Evolutionary conservation across 2,329 filamentous ascomycete species (phyloP).

Genomic region (Clarireedia homoeocarpa): DNA sequence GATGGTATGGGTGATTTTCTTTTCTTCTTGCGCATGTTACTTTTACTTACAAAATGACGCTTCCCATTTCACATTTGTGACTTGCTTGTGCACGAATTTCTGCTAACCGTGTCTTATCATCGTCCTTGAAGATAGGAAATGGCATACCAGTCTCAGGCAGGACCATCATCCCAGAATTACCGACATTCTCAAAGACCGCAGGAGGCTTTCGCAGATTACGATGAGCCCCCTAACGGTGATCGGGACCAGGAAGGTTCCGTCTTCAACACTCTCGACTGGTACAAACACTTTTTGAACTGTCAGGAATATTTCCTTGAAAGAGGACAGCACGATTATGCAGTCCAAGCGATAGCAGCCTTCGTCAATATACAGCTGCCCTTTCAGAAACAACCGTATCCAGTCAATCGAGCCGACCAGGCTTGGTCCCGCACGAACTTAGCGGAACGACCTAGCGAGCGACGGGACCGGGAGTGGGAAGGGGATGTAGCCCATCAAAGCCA

Average conservation of each 20-base stretch:
- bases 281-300: constrained; percentile 83
- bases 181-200: constrained; percentile 2
- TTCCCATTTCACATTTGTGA: background rate
- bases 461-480: background rate
- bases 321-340: constrained; percentile 74
- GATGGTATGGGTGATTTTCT: background rate
- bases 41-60: background rate
- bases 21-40: too few relatives aligned
- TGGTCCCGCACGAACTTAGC: background rate
- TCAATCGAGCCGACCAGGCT: background rate
- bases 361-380: constrained; percentile 88
- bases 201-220: background rate
- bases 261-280: constrained; percentile 80
- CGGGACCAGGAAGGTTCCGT: constrained; percentile 44
- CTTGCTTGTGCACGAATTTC: background rate
- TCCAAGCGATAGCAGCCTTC: constrained; percentile 83
- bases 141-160: constrained; percentile 10
- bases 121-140: constrained; percentile 3
- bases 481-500: background rate
- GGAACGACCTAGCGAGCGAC: background rate
- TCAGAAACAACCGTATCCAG: constrained; percentile 47
- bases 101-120: constrained; percentile 1
- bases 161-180: constrained; percentile 5
- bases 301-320: constrained; percentile 79
- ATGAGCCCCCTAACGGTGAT: background rate